These are phyloP conservation scores for Picea mariana DNA, from an alignment of 83 land plant genomes.

Conservation along the genomic window DNA sequence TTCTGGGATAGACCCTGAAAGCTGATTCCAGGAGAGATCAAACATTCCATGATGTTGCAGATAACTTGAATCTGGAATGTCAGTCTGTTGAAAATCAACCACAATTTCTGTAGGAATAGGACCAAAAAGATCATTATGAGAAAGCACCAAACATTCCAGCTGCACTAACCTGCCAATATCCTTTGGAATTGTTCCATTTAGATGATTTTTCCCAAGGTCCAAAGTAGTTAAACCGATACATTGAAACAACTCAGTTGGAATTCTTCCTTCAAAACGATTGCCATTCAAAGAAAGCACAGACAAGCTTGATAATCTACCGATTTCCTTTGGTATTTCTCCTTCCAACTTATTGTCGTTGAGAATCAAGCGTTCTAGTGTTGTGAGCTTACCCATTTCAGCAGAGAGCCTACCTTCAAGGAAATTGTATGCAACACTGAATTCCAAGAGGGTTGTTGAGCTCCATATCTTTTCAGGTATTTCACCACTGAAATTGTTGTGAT, in stretches of 20 bases:
- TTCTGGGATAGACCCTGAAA: conserved; percentile 51
- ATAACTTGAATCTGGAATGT: conserved; percentile 41
- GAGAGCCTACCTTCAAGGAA: conserved; percentile 48
- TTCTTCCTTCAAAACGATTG: conserved; percentile 51
- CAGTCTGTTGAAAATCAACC: conserved; percentile 24
- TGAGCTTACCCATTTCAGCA: conserved; percentile 25
- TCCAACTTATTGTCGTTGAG: conserved; percentile 59
- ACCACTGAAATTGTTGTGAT: conserved; percentile 50
- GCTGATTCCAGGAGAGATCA: conserved; percentile 55
- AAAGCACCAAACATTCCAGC: conserved; percentile 55
- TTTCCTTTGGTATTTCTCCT: conserved; percentile 60
- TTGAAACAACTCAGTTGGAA: conserved; percentile 46
- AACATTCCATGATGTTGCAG: conserved; percentile 44
- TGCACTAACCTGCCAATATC: conserved; percentile 33
- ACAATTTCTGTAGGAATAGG: conserved; percentile 47
- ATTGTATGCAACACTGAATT: conserved; percentile 48
- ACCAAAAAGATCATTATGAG: conserved; percentile 48
- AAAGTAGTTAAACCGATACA: conserved; percentile 41
- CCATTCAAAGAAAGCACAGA: conserved; percentile 50
- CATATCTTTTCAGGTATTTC: conserved; percentile 47
- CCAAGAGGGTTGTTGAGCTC: conserved; percentile 62
- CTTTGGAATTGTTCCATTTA: conserved; percentile 46
- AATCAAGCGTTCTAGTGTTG: conserved; percentile 37
- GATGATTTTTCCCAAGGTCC: conserved; percentile 44
- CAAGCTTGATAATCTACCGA: conserved; percentile 60